Evolutionary conservation across 83 land plant genomes (phyloP).

Genomic region (Diphasiastrum complanatum): DNA sequence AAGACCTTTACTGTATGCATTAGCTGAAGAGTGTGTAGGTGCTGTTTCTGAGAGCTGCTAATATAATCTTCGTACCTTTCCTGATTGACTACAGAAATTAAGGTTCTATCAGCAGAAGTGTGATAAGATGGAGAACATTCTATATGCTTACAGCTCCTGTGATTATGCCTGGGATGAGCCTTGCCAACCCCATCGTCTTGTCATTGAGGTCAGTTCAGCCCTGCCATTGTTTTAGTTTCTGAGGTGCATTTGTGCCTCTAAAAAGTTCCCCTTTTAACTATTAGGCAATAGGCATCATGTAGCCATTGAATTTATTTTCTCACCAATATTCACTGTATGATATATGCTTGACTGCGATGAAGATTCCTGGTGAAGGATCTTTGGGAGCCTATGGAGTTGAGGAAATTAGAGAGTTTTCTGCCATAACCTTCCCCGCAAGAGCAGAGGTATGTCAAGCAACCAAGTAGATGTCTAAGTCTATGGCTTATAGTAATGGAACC

Average conservation of each 20-base stretch:
- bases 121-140: constrained; percentile 63
- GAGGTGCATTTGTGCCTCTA: neutral
- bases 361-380: constrained; percentile 86
- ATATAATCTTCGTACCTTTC: too few species aligned
- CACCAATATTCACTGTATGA: neutral
- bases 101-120: constrained; percentile 79
- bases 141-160: constrained; percentile 73
- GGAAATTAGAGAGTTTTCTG: constrained; percentile 48
- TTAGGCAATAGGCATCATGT: too few species aligned
- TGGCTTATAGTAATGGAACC: too few species aligned
- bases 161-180: constrained; percentile 99
- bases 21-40: too few species aligned
- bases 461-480: too few species aligned
- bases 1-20: too few species aligned
- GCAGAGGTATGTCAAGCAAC: constrained; percentile 49
- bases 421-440: constrained; percentile 41
- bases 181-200: constrained; percentile 76
- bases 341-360: neutral
- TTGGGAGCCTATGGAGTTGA: constrained; percentile 72
- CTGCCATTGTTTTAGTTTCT: neutral
- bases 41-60: too few species aligned
- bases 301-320: neutral
- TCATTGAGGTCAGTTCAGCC: constrained; percentile 56
- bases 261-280: too few species aligned
- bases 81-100: constrained; percentile 67